A percentile compares a stretch with the other conserved stretches of the same genome.
Evolutionary conservation across 1,139 yeast species (phyloP).

Genomic region (Hemisphaericaspora xylanilytica): DNA sequence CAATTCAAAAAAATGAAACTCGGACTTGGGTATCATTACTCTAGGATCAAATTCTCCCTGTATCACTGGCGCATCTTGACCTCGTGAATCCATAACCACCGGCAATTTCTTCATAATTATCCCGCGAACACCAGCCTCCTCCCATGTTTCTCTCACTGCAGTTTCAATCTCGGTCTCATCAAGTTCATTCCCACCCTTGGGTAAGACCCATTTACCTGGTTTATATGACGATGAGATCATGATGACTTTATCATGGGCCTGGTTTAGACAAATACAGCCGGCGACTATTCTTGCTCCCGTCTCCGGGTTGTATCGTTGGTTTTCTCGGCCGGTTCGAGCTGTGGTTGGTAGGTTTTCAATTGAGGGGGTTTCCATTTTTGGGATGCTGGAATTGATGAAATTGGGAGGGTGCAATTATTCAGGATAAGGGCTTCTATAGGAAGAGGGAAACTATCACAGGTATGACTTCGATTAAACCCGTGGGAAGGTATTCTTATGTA

Average conservation of each 20-base stretch:
- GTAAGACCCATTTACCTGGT: slow-evolving; percentile 75
- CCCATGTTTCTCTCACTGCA: slow-evolving; percentile 94
- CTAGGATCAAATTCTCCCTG: slow-evolving; percentile 42
- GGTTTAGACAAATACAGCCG: slow-evolving; percentile 77
- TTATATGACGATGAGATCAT: slow-evolving; percentile 74
- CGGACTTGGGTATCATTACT: slow-evolving; percentile 59
- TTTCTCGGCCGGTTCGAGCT: slow-evolving; percentile 36
- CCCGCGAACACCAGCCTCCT: slow-evolving; percentile 91
- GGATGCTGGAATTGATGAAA: too few relatives aligned
- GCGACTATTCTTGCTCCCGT: slow-evolving; percentile 87
- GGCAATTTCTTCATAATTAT: slow-evolving; percentile 55
- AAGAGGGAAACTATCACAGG: neutral
- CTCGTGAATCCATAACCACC: slow-evolving; percentile 65
- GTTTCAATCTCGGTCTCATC: slow-evolving; percentile 68
- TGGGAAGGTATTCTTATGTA: too few relatives aligned
- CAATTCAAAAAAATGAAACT: slow-evolving; percentile 84
- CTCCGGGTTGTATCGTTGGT: slow-evolving; percentile 42
- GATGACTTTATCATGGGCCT: slow-evolving; percentile 57
- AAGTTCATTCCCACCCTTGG: slow-evolving; percentile 92
- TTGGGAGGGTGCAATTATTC: too few relatives aligned
- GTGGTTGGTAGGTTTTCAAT: slow-evolving; percentile 12
- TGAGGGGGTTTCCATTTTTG: slow-evolving; percentile 4
- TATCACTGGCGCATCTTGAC: slow-evolving; percentile 55
- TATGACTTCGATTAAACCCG: too few relatives aligned
- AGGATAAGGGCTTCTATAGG: neutral